A percentile compares a stretch with the other conserved stretches of the same genome.
phyloP scores from a whole-genome alignment of 768 basidiomycete species.

The Tricholoma furcatifolium region DNA sequence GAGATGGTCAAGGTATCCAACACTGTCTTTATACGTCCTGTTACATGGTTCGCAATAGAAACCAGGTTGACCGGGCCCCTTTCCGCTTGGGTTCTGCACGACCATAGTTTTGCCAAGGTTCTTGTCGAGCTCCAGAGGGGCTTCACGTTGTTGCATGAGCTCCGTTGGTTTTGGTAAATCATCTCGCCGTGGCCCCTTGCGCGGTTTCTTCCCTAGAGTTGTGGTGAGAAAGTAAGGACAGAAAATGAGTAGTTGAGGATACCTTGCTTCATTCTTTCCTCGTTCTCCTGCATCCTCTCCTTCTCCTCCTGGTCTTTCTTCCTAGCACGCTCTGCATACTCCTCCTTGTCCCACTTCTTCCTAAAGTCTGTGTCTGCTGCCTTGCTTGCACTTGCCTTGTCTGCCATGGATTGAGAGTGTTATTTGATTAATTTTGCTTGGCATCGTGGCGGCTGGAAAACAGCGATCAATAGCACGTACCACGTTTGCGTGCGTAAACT shows the following conservation, averaged over 20 bases:
- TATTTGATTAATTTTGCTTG: conserved; percentile 8
- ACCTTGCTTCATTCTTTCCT: conserved; percentile 85
- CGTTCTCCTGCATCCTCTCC: conserved; percentile 84
- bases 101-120: conserved; percentile 95
- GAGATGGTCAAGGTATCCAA: conserved; percentile 94
- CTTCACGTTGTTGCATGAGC: conserved; percentile 86
- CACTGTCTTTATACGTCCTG: conserved; percentile 89
- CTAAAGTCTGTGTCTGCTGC: conserved; percentile 74
- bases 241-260: conserved; percentile 6
- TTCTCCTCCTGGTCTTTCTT: conserved; percentile 78
- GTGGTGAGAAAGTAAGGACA: conserved; percentile 6
- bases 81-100: conserved; percentile 78
- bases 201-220: conserved; percentile 74
- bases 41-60: conserved; percentile 93
- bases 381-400: conserved; percentile 40
- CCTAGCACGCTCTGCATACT: conserved; percentile 81
- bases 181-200: conserved; percentile 56
- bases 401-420: conserved; percentile 26
- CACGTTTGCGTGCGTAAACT: conserved; percentile 2
- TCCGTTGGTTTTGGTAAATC: conserved; percentile 94
- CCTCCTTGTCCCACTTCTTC: conserved; percentile 95
- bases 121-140: conserved; percentile 86
- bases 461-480: conserved; percentile 10
- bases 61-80: conserved; percentile 88
- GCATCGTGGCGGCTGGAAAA: background rate